phyloP scores from a whole-genome alignment of 1,284 basidiomycete species.

The Hymenochaete sp. region DNA sequence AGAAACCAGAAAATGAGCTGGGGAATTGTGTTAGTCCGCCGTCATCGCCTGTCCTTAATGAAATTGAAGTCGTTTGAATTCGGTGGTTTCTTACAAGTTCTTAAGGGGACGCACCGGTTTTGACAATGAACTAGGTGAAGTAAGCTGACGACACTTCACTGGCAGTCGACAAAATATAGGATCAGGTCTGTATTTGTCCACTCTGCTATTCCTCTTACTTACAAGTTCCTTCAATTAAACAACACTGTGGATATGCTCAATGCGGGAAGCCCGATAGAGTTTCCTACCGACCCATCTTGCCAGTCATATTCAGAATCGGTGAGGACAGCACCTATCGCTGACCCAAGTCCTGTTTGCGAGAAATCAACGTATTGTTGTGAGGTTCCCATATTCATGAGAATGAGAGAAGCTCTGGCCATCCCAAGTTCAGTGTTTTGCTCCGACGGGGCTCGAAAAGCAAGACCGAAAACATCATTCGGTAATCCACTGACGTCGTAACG shows the following conservation, averaged over 20 bases:
- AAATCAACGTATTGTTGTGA: constrained; percentile 7
- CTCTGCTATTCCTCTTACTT: constrained; percentile 21
- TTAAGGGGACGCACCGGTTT: too few species aligned
- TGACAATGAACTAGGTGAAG: too few species aligned
- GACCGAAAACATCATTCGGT: constrained; percentile 15
- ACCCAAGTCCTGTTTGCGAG: constrained; percentile 5
- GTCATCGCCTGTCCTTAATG: too few species aligned
- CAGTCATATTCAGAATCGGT: constrained; percentile 5
- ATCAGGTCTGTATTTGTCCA: too few species aligned
- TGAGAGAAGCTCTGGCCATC: constrained; percentile 8
- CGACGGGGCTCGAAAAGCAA: constrained; percentile 17
- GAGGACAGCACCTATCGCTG: not conserved
- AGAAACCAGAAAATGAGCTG: too few species aligned
- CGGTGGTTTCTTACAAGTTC: too few species aligned
- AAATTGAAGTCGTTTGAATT: too few species aligned
- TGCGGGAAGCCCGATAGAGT: not conserved
- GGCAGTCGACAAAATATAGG: too few species aligned
- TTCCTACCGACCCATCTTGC: constrained; percentile 5
- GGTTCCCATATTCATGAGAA: constrained; percentile 15
- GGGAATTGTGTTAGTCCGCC: too few species aligned
- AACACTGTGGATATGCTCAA: constrained; percentile 13
- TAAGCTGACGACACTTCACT: too few species aligned
- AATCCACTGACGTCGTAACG: constrained; percentile 17
- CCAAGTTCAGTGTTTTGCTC: constrained; percentile 7
- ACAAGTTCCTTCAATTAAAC: constrained; percentile 20